A percentile compares a stretch with the other conserved stretches of the same genome.
phyloP scores from a whole-genome alignment of 179 eudicot species.

The Spergularia azorica region DNA sequence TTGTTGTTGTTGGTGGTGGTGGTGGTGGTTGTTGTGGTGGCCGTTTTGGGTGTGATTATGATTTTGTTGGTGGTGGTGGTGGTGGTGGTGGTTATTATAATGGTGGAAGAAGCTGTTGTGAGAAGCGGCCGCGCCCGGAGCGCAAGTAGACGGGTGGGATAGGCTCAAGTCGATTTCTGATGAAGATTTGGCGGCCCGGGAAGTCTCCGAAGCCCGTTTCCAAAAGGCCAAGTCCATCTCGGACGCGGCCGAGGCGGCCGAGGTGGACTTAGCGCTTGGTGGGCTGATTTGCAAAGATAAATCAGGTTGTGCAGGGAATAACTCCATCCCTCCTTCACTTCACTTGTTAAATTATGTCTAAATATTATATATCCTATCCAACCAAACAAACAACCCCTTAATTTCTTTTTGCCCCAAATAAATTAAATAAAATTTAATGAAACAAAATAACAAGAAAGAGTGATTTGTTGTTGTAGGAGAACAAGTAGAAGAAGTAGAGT shows the following conservation, averaged over 20 bases:
- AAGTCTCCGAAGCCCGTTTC: constrained; percentile 31
- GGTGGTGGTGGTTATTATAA: constrained; percentile 28
- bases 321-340: constrained; percentile 52
- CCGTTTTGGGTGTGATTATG: too few relatives aligned
- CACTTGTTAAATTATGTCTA: too few relatives aligned
- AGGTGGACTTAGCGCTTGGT: constrained; percentile 42
- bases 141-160: constrained; percentile 18
- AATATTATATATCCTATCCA: too few relatives aligned
- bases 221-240: constrained; percentile 50
- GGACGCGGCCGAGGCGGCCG: neutral
- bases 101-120: constrained; percentile 1
- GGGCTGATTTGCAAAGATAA: constrained; percentile 86
- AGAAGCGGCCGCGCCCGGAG: constrained; percentile 16
- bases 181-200: neutral
- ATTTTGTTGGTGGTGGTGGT: constrained; percentile 12
- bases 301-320: constrained; percentile 80
- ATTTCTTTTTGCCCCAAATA: too few relatives aligned
- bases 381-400: too few relatives aligned
- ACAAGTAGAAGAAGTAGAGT: too few relatives aligned
- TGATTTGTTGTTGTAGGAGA: too few relatives aligned
- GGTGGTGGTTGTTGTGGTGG: too few relatives aligned
- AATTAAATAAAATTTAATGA: too few relatives aligned
- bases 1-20: constrained; percentile 2
- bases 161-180: constrained; percentile 26
- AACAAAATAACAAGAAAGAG: too few relatives aligned